Evolutionary conservation across 2,329 filamentous ascomycete genomes (phyloP).

Genomic region (Pseudogymnoascus sp.): DNA sequence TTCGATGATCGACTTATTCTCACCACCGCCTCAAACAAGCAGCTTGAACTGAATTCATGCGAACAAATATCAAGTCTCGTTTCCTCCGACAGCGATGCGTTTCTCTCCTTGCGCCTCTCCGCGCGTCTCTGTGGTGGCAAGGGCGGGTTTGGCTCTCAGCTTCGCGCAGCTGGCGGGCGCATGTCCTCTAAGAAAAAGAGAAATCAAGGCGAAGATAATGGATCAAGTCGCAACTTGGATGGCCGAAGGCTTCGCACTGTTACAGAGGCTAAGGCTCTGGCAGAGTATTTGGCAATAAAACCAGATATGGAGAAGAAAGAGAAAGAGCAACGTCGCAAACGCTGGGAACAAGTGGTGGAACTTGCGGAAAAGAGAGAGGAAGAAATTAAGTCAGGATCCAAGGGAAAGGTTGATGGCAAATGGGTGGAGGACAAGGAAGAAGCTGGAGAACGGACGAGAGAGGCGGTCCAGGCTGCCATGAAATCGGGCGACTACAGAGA

Average conservation of each 20-base stretch:
- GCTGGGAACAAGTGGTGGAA: slow-evolving; percentile 86
- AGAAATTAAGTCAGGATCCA: slow-evolving; percentile 67
- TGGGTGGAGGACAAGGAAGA: slow-evolving; percentile 97
- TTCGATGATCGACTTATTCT: slow-evolving; percentile 60
- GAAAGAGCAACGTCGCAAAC: slow-evolving; percentile 72
- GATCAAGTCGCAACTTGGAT: slow-evolving; percentile 87
- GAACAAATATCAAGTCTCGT: slow-evolving; percentile 56
- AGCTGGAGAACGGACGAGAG: slow-evolving; percentile 71
- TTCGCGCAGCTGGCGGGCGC: slow-evolving; percentile 91
- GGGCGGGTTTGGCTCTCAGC: slow-evolving; percentile 93
- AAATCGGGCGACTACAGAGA: slow-evolving; percentile 56
- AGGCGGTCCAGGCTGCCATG: slow-evolving; percentile 65
- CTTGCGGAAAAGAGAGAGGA: slow-evolving; percentile 75
- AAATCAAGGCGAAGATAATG: slow-evolving; percentile 74
- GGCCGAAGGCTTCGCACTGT: slow-evolving; percentile 84
- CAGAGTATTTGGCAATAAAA: slow-evolving; percentile 90
- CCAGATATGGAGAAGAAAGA: slow-evolving; percentile 96
- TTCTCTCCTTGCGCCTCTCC: slow-evolving; percentile 76
- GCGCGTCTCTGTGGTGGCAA: slow-evolving; percentile 83
- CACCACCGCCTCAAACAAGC: slow-evolving; percentile 72
- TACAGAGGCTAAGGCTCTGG: slow-evolving; percentile 88
- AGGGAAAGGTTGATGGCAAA: slow-evolving; percentile 71
- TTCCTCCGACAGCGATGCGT: slow-evolving; percentile 48
- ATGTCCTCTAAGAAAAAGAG: slow-evolving; percentile 92
- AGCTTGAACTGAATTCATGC: slow-evolving; percentile 49